Conservation (phyloP, 495 filamentous ascomycete genomes). For the Lepraria neglecta region DNA sequence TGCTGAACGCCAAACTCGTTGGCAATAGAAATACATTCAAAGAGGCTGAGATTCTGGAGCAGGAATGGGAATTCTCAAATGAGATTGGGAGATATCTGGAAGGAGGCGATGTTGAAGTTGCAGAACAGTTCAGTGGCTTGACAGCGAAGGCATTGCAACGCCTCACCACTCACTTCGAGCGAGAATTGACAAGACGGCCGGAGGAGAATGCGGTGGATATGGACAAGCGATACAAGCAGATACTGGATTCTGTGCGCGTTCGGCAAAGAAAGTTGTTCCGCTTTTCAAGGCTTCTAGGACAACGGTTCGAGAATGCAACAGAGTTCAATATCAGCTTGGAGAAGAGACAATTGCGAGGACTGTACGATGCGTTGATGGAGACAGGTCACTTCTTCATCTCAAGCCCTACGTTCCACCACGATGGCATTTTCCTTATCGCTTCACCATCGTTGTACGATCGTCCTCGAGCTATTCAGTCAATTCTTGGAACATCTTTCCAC, state of each 20-base stretch:
- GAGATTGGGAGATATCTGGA: constrained; percentile 81
- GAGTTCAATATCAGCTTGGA: constrained; percentile 80
- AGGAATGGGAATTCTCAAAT: constrained; percentile 95
- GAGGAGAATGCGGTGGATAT: constrained; percentile 82
- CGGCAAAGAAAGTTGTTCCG: constrained; percentile 82
- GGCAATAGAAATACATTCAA: constrained; percentile 99
- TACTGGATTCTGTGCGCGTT: constrained; percentile 89
- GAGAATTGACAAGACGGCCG: constrained; percentile 72
- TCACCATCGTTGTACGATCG: constrained; percentile 70
- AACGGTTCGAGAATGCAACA: constrained; percentile 91
- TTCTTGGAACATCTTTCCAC: constrained; percentile 83
- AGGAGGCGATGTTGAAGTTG: constrained; percentile 91
- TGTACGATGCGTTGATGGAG: constrained; percentile 75
- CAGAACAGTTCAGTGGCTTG: constrained; percentile 94
- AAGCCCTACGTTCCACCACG: constrained; percentile 57
- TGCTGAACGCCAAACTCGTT: constrained; percentile 93
- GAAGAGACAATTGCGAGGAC: constrained; percentile 56
- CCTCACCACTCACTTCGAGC: constrained; percentile 83
- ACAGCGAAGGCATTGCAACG: constrained; percentile 86
- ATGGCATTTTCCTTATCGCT: constrained; percentile 76
- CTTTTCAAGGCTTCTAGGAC: constrained; percentile 79
- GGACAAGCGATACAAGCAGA: constrained; percentile 93
- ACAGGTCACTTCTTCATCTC: constrained; percentile 78
- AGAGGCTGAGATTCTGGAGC: constrained; percentile 92
- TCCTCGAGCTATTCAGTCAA: constrained; percentile 70